These are phyloP conservation scores for Lactarius evosmus DNA, from an alignment of 768 basidiomycete genomes.

Conservation along the genomic window DNA sequence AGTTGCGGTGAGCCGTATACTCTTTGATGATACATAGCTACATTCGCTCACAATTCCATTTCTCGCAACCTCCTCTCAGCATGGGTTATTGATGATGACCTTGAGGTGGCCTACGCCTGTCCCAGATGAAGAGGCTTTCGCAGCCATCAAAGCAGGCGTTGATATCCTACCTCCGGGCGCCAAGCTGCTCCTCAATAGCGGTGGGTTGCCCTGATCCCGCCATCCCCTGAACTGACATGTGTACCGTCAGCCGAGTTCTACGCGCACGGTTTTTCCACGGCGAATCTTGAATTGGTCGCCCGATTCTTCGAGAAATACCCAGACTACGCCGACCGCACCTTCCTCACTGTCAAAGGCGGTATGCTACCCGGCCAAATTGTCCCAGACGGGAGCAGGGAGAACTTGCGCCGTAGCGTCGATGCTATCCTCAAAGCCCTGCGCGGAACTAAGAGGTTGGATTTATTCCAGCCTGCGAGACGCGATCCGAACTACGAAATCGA, in stretches of 20 bases:
- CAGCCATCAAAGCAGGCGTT: conserved; percentile 53
- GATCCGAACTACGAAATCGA: conserved; percentile 46
- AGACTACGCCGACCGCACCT: conserved; percentile 43
- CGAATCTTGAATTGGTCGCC: conserved; percentile 47
- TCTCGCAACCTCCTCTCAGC: conserved; percentile 34
- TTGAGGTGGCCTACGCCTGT: conserved; percentile 47
- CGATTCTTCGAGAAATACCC: conserved; percentile 50
- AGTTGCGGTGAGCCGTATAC: conserved; percentile 37
- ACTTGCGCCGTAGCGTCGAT: conserved; percentile 46
- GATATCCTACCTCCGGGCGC: conserved; percentile 42
- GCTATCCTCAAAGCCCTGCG: conserved; percentile 45
- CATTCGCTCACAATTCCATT: not conserved
- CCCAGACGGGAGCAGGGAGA: conserved; percentile 39
- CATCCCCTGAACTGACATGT: not conserved
- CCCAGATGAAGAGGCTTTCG: conserved; percentile 59
- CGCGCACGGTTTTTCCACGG: conserved; percentile 39
- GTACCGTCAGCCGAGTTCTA: conserved; percentile 52
- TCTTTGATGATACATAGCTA: not conserved
- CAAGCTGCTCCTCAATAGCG: conserved; percentile 52
- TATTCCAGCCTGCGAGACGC: conserved; percentile 54
- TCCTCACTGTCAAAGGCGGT: conserved; percentile 48
- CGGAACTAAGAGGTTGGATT: conserved; percentile 53
- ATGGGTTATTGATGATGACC: conserved; percentile 59
- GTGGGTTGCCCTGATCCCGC: conserved; percentile 31
- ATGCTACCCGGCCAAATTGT: not conserved